These are phyloP conservation scores for Aspergillus sclerotioniger DNA, from an alignment of 495 filamentous ascomycete species.

Conservation along the genomic window DNA sequence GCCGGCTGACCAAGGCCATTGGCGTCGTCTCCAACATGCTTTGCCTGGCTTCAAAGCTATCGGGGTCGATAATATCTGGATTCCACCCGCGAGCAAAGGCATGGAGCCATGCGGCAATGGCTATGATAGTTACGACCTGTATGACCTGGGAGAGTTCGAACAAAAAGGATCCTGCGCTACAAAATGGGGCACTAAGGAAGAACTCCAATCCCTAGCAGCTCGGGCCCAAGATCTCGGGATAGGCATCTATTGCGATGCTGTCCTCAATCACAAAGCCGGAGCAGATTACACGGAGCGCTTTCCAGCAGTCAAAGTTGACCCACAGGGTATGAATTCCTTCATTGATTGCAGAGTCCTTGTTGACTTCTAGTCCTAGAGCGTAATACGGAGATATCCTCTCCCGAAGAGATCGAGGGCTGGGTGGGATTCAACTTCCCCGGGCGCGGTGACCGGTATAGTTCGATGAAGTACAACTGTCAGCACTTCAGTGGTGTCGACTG, in stretches of 20 bases:
- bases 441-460: constrained; percentile 57
- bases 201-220: constrained; percentile 53
- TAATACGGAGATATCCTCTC: constrained; percentile 51
- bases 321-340: constrained; percentile 34
- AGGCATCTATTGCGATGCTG: constrained; percentile 69
- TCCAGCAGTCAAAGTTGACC: constrained; percentile 60
- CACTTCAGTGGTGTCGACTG: constrained; percentile 73
- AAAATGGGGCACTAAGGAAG: constrained; percentile 70
- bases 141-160: constrained; percentile 74
- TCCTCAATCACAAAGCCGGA: constrained; percentile 73
- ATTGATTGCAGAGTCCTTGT: background rate
- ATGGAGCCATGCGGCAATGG: constrained; percentile 62
- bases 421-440: constrained; percentile 65
- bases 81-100: constrained; percentile 73
- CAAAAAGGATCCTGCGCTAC: constrained; percentile 64
- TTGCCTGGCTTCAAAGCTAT: constrained; percentile 55
- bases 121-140: constrained; percentile 78
- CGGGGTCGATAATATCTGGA: constrained; percentile 67
- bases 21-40: constrained; percentile 54
- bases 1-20: constrained; percentile 62
- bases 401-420: constrained; percentile 67
- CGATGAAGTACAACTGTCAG: constrained; percentile 64
- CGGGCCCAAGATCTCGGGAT: constrained; percentile 53
- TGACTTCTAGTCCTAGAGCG: constrained; percentile 40
- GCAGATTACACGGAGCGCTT: constrained; percentile 63